A percentile compares a stretch with the other conserved stretches of the same genome.
These are phyloP conservation scores for Ustilago esculenta DNA, from an alignment of 1,284 basidiomycete genomes.

Conservation along the genomic window DNA sequence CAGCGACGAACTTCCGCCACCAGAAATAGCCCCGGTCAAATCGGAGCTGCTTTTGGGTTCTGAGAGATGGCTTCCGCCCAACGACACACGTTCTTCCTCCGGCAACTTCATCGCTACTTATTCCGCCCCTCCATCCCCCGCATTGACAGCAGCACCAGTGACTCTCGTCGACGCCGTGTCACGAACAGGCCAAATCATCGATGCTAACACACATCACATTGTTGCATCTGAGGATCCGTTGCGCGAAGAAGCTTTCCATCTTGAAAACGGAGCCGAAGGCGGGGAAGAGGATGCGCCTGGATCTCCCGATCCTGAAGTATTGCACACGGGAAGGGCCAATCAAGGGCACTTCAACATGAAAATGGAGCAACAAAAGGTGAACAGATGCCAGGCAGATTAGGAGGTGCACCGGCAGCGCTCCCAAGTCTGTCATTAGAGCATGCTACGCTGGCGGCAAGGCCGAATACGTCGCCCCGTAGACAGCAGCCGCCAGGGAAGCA, in stretches of 20 bases:
- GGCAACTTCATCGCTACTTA: not conserved
- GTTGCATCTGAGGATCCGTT: not conserved
- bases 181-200: slow-evolving; percentile 7
- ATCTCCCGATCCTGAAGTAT: slow-evolving; percentile 5
- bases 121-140: slow-evolving; percentile 4
- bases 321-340: not conserved
- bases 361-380: not conserved
- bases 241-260: not conserved
- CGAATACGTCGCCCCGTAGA: too few species aligned
- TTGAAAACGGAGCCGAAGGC: slow-evolving; percentile 2
- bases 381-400: slow-evolving; percentile 5
- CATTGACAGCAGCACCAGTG: slow-evolving; percentile 1
- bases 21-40: too few species aligned
- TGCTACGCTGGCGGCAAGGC: slow-evolving; percentile 6
- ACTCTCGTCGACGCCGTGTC: slow-evolving; percentile 34
- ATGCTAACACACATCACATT: slow-evolving; percentile 5
- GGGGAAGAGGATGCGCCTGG: slow-evolving; percentile 30
- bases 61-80: too few species aligned
- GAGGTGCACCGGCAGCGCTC: not conserved
- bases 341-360: slow-evolving; percentile 1
- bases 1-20: too few species aligned
- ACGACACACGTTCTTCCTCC: too few species aligned
- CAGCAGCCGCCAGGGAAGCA: too few species aligned
- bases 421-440: not conserved
- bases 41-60: too few species aligned